These are phyloP conservation scores for Dendrothele bispora DNA, from an alignment of 768 basidiomycete genomes.

Conservation along the genomic window DNA sequence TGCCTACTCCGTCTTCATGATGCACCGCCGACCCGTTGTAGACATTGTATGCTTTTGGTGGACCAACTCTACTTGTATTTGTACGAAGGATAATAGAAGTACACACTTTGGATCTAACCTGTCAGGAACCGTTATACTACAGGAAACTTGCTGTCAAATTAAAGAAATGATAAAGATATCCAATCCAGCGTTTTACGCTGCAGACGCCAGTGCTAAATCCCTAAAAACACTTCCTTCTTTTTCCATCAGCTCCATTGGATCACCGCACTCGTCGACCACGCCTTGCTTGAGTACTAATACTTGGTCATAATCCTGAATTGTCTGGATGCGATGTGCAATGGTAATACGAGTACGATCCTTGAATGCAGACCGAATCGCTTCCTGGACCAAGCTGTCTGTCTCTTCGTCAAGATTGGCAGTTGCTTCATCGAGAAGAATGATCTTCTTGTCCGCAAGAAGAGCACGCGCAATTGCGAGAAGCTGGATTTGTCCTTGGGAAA, in stretches of 20 bases:
- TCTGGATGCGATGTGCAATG: constrained; percentile 55
- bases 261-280: constrained; percentile 43
- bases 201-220: constrained; percentile 8
- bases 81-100: too few species aligned
- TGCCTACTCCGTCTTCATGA: constrained; percentile 57
- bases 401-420: constrained; percentile 38
- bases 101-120: too few species aligned
- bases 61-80: too few species aligned
- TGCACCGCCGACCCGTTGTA: constrained; percentile 70
- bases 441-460: constrained; percentile 50
- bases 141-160: too few species aligned
- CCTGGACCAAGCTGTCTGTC: constrained; percentile 57
- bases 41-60: too few species aligned
- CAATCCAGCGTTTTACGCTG: background rate
- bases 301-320: constrained; percentile 47
- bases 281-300: constrained; percentile 63
- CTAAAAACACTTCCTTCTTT: constrained; percentile 43
- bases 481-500: constrained; percentile 32
- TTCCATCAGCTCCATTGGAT: constrained; percentile 38
- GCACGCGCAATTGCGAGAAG: constrained; percentile 57
- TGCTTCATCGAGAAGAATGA: constrained; percentile 54
- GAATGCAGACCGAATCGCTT: constrained; percentile 39
- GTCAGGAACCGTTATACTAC: too few species aligned
- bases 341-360: constrained; percentile 50
- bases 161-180: too few species aligned